Evolutionary conservation across 164 flowering plant species (phyloP), one percentile per base, ranked within the genome.

Genomic region (Tetrastigma voinierianum): DNA sequence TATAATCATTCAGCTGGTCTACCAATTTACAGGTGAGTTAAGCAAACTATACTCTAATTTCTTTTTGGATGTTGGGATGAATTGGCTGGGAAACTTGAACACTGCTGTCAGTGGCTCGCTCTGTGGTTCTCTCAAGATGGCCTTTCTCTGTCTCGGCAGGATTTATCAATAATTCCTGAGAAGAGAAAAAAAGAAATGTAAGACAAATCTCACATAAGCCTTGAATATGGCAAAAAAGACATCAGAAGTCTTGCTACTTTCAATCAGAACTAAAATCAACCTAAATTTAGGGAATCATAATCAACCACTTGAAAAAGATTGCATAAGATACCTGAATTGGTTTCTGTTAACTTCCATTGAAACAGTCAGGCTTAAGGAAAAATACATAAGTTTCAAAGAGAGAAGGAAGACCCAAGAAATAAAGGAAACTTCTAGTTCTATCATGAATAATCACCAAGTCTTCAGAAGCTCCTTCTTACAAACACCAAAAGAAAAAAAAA

Each of bases 211-310:
- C 32, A 4, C 2, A 15, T 13, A 65, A 52, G 6, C 48, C 43
- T 65, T 68, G 71, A 56, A 61, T 60, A 57, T 16, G 44, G 10
- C 20, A 68, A 68, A 24, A 47, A 11, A 12, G 15, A 10, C 20
- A 51, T 21, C n/a, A 9, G 51, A 23, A 18, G 18, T 19, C 54
- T 43, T 7, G 56, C 8, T 12, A 13, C 15, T 15, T 49, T 49
- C 15, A n/a, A 11, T 11, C 7, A 49, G 52, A n/a, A 11, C 6
- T 14, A n/a, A 49, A 49, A 49, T 15, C 15, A 15, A 49, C 52
- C 52, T 49, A 49, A 49, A n/a, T 10, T 12, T 49, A 7, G 16
- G 52, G 14, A 7, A 49, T 49, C 52, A 12, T 14, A 49, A 11
- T 7, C 52, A 49, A n/a, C n/a, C 6, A 49, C n/a, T 49, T 11